phyloP scores from a whole-genome alignment of 352 stramenopile species.

The Globisporangium canariense region DNA sequence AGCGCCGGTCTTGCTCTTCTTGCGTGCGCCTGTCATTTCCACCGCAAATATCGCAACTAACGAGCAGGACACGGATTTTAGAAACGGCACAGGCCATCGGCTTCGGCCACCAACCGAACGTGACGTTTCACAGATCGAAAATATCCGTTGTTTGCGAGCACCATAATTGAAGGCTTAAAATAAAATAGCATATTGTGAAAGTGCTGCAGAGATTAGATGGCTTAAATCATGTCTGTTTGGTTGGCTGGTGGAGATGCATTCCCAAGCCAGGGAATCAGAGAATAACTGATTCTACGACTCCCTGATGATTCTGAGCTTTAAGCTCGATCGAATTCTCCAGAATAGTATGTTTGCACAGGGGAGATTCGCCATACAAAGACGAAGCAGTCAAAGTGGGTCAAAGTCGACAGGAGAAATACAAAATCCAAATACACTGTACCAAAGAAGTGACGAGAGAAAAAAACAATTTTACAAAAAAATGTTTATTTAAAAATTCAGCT shows the following conservation, averaged over 20 bases:
- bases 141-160: background rate
- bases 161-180: background rate
- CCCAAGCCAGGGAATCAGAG: background rate
- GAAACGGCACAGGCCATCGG: background rate
- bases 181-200: background rate
- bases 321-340: background rate
- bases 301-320: background rate
- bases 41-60: conserved; percentile 4
- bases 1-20: conserved; percentile 13
- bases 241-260: conserved; percentile 30
- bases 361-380: background rate
- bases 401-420: too few relatives aligned
- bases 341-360: background rate
- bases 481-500: too few relatives aligned
- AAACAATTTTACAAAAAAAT: too few relatives aligned
- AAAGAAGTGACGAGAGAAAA: too few relatives aligned
- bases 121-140: conserved; percentile 32
- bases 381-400: background rate
- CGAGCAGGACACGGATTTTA: background rate
- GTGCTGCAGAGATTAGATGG: background rate
- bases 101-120: conserved; percentile 11
- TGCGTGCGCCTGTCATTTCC: conserved; percentile 13
- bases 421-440: too few relatives aligned
- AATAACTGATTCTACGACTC: background rate
- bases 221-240: conserved; percentile 16